These are phyloP conservation scores for Dictyostelium firmibasis DNA, from an alignment of 78 protist genomes.

Conservation along the genomic window DNA sequence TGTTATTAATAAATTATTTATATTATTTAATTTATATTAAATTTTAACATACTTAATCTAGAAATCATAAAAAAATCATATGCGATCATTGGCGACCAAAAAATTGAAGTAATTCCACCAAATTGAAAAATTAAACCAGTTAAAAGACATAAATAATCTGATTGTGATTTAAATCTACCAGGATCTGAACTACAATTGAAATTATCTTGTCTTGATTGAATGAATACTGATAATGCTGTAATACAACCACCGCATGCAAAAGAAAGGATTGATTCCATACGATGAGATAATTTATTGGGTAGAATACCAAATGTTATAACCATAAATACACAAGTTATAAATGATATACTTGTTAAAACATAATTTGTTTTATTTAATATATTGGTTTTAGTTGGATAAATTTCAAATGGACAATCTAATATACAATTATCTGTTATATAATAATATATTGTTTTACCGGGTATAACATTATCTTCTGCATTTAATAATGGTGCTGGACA, in stretches of 20 bases:
- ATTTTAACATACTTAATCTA: conserved; percentile 5
- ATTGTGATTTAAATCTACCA: conserved; percentile 3
- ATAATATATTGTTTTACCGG: not conserved
- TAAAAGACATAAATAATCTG: conserved; percentile 10
- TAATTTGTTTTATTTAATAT: not conserved
- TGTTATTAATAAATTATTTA: too few species aligned
- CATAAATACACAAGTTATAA: not conserved
- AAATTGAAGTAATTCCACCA: not conserved
- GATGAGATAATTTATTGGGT: conserved; percentile 7
- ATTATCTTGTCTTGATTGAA: not conserved
- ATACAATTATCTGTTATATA: not conserved
- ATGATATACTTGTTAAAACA: not conserved
- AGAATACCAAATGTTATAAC: conserved; percentile 24
- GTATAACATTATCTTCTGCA: not conserved
- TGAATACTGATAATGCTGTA: not conserved
- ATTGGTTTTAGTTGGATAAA: not conserved
- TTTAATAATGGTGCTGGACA: conserved; percentile 15
- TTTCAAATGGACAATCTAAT: not conserved
- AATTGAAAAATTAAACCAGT: conserved; percentile 25
- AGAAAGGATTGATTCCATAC: conserved; percentile 26
- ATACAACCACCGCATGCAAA: not conserved
- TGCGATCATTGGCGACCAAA: not conserved
- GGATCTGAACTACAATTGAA: not conserved
- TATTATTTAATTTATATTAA: too few species aligned
- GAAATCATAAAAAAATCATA: conserved; percentile 24